Conservation (phyloP, 1,284 basidiomycete species). For the Leccinum subspadiceum region DNA sequence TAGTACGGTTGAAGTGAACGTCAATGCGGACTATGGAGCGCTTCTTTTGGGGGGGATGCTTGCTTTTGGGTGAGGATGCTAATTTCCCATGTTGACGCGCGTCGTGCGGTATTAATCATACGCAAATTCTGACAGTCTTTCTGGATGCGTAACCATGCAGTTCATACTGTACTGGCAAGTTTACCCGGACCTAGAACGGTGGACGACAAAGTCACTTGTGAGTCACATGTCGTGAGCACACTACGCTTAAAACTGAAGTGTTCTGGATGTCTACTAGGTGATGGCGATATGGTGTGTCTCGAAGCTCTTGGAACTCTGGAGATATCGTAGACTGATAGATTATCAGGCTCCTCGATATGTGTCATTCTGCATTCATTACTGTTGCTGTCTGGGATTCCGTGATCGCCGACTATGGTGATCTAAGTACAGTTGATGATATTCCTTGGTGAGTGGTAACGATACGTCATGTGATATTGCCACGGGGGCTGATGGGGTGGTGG, state of each 20-base stretch:
- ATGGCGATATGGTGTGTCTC: conserved; percentile 19
- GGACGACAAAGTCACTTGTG: conserved; percentile 21
- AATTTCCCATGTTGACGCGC: background rate
- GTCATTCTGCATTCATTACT: conserved; percentile 22
- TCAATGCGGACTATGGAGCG: conserved; percentile 18
- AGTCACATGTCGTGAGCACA: background rate
- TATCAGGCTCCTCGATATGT: conserved; percentile 22
- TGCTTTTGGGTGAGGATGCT: conserved; percentile 19
- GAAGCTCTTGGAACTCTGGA: background rate
- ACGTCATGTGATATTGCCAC: background rate
- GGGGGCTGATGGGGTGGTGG: background rate
- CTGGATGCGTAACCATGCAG: conserved; percentile 28
- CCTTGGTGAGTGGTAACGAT: conserved; percentile 21
- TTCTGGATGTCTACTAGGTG: conserved; percentile 13
- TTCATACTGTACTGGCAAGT: conserved; percentile 26
- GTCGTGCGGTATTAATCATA: background rate
- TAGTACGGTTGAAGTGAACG: background rate
- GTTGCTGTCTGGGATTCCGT: conserved; percentile 26
- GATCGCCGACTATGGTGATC: conserved; percentile 19
- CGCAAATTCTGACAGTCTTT: conserved; percentile 15
- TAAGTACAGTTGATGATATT: conserved; percentile 11
- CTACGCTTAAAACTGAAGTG: background rate
- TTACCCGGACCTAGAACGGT: conserved; percentile 11
- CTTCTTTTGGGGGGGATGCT: conserved; percentile 27
- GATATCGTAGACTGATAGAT: background rate